Evolutionary conservation across 352 stramenopile species (phyloP), one percentile per base, ranked within the genome.

Genomic region (Pythium apleroticum): DNA sequence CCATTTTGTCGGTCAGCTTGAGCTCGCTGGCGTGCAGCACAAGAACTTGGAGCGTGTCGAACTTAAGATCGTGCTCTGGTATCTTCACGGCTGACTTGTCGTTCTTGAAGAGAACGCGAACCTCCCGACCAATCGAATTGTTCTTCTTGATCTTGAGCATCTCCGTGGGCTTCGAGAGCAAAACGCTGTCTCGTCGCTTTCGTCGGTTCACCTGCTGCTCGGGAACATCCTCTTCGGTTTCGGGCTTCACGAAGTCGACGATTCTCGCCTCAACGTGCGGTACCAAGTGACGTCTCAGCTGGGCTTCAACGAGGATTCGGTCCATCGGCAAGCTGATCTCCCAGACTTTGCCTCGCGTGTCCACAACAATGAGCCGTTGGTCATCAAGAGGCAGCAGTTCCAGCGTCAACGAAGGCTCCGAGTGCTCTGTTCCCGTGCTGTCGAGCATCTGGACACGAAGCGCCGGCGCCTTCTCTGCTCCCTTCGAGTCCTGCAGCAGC

Each of bases 1-100:
- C 73, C 30, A 65, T 71, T 4, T 71, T 71, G 54, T 77, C 75
- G 46, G 74, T 68, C 10, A 86, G 52, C 12, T 65, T 69, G 52
- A 90, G 69, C 20, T 90, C 72, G 39, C 74, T 86, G 9, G 75
- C 80, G 28, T 88, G 66, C 28, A 78, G n/a, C 5, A 90, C 67
- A 11, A 77, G 20, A 1, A 92, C 59, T 24, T 50, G 31, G 9
- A 92, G 66, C 2, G 60, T 68, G 46, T 91, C 80, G 19, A 77
- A 76, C 37, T 75, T 78, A 46, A 89, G 58, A 24, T 89, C 79
- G 20, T 57, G 48, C 30, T 62, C 63, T 1, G 66, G 48, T 2
- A 89, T 65, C 6, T 59, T 56, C 11, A 63, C 41, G 14, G 20
- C 48, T 0, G 69, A 57, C 0, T 73, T 71, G 1, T 56, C 45